Evolutionary conservation across 345 rosid species (phyloP).

Genomic region (Citrus sp.): DNA sequence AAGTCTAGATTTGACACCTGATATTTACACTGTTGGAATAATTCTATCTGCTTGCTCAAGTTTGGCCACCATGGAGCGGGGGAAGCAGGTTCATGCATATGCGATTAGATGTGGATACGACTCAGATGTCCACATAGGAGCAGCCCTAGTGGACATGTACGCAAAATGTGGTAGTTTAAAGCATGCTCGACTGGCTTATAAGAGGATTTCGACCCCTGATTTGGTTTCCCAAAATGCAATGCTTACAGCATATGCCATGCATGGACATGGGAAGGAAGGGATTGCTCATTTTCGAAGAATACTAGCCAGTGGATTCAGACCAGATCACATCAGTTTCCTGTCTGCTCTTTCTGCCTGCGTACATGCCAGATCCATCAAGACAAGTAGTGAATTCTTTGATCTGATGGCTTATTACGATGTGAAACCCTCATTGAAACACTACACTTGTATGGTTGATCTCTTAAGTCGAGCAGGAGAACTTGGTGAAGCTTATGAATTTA

Average conservation of each 20-base stretch:
- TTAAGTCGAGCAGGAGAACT: constrained; percentile 47
- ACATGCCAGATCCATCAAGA: constrained; percentile 41
- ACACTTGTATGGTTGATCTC: constrained; percentile 59
- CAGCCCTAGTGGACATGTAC: constrained; percentile 55
- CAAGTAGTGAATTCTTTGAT: constrained; percentile 34
- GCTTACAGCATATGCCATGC: constrained; percentile 52
- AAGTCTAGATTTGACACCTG: constrained; percentile 30
- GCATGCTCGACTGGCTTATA: constrained; percentile 29
- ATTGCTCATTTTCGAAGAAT: constrained; percentile 40
- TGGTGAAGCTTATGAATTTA: constrained; percentile 39
- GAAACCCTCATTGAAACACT: constrained; percentile 42
- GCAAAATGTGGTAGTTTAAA: constrained; percentile 51
- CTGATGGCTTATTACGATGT: constrained; percentile 38
- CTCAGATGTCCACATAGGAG: constrained; percentile 39
- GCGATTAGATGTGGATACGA: constrained; percentile 35
- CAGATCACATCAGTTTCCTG: constrained; percentile 57
- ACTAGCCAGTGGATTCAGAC: constrained; percentile 33
- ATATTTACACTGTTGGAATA: constrained; percentile 44
- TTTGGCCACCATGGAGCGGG: constrained; percentile 38
- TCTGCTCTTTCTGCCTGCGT: constrained; percentile 52
- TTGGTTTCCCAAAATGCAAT: constrained; percentile 50
- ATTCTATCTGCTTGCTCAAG: constrained; percentile 51
- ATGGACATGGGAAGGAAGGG: constrained; percentile 52
- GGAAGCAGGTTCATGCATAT: constrained; percentile 49
- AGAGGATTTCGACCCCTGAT: constrained; percentile 33